Evolutionary conservation across 2,329 filamentous ascomycete species (phyloP).

Genomic region (Calonectria ilicicola): DNA sequence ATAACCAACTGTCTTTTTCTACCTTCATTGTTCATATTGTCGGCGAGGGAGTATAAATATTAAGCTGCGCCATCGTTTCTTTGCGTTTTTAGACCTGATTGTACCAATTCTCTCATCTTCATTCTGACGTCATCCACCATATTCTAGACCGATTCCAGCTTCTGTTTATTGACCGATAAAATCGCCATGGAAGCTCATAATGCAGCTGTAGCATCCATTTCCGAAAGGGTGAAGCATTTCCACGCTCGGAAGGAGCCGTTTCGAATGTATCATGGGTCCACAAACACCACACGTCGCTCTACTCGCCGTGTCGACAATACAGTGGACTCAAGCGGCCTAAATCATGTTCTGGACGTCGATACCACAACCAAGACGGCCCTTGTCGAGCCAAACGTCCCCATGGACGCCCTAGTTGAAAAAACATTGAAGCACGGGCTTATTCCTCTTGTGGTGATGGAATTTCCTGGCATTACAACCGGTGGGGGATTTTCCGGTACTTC

Average conservation of each 20-base stretch:
- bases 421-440: conserved; percentile 68
- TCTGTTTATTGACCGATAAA: background rate
- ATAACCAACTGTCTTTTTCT: background rate
- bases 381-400: conserved; percentile 78
- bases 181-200: conserved; percentile 57
- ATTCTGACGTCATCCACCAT: background rate
- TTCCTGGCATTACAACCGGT: conserved; percentile 78
- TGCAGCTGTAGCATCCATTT: conserved; percentile 56
- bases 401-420: conserved; percentile 72
- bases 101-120: background rate
- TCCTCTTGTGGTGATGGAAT: conserved; percentile 77
- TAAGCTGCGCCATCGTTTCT: background rate
- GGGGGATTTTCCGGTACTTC: conserved; percentile 75
- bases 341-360: conserved; percentile 73
- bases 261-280: conserved; percentile 82
- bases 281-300: conserved; percentile 77
- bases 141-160: background rate
- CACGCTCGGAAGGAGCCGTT: conserved; percentile 65
- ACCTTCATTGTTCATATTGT: background rate
- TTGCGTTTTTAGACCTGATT: background rate
- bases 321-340: conserved; percentile 75
- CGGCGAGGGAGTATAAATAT: background rate
- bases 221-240: conserved; percentile 58
- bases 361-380: conserved; percentile 63
- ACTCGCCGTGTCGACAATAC: conserved; percentile 63